phyloP scores from a whole-genome alignment of 306 rosid species.

The Lotus japonicus region DNA sequence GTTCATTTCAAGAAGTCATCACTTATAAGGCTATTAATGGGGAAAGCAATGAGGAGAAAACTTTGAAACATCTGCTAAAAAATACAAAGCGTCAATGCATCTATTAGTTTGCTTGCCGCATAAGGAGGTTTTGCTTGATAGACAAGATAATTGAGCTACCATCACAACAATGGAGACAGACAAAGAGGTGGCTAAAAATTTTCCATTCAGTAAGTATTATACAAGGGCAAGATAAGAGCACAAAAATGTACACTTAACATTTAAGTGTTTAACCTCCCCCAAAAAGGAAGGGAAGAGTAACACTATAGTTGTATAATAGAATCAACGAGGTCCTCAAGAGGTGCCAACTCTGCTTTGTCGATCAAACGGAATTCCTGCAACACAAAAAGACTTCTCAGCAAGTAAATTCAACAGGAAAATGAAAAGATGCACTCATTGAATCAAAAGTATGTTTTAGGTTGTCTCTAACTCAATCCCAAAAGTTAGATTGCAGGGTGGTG shows the following conservation, averaged over 20 bases:
- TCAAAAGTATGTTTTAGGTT: background rate
- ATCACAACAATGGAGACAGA: background rate
- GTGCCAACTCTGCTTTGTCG: conserved; percentile 71
- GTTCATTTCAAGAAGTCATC: no score
- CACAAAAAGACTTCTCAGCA: conserved; percentile 15
- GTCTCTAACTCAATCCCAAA: no score
- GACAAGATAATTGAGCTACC: background rate
- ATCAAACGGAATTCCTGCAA: conserved; percentile 75
- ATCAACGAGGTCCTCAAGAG: conserved; percentile 75
- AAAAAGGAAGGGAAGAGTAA: background rate
- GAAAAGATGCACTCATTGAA: background rate
- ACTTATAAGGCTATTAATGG: background rate
- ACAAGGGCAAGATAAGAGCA: conserved; percentile 23
- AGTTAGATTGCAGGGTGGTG: no score
- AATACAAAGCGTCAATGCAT: background rate
- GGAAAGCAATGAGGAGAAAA: background rate
- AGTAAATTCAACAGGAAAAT: background rate
- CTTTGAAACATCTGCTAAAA: background rate
- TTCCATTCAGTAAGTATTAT: conserved; percentile 21
- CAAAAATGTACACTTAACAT: conserved; percentile 24
- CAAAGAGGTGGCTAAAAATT: conserved; percentile 1
- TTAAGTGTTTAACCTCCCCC: conserved; percentile 21
- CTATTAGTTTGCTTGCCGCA: conserved; percentile 4
- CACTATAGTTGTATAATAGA: conserved; percentile 46
- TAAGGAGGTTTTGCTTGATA: conserved; percentile 1